These are phyloP conservation scores for Xylaria sp. DNA, from an alignment of 2,329 filamentous ascomycete species.

Conservation along the genomic window DNA sequence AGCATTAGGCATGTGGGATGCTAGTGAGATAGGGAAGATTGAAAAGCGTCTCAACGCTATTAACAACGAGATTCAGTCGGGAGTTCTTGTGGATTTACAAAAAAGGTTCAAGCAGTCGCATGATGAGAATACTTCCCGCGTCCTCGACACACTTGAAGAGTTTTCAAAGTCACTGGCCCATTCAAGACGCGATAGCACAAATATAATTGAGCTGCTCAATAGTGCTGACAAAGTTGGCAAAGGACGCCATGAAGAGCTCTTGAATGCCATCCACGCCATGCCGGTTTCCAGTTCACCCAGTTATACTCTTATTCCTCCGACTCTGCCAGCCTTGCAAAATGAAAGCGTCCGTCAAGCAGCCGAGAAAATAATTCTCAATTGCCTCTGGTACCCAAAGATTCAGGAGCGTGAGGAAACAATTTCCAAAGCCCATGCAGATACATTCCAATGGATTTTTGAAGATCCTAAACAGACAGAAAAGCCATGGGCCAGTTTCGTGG, in stretches of 20 bases:
- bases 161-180: conserved; percentile 26
- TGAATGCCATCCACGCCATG: conserved; percentile 18
- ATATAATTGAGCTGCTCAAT: conserved; percentile 35
- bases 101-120: conserved; percentile 22
- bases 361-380: conserved; percentile 32
- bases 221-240: conserved; percentile 20
- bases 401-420: conserved; percentile 39
- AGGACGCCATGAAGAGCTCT: conserved; percentile 26
- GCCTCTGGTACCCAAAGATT: conserved; percentile 40
- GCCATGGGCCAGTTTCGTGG: conserved; percentile 37
- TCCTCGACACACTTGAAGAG: conserved; percentile 32
- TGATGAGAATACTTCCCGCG: conserved; percentile 25
- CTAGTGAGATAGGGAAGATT: conserved; percentile 36
- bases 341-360: conserved; percentile 3
- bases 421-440: conserved; percentile 32
- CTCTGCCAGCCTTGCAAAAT: neutral
- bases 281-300: conserved; percentile 5
- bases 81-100: conserved; percentile 35
- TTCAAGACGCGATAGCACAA: conserved; percentile 31
- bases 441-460: conserved; percentile 42
- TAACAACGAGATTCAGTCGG: conserved; percentile 39
- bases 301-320: neutral
- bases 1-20: conserved; percentile 37
- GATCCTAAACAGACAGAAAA: conserved; percentile 21
- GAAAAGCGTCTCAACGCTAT: conserved; percentile 38